Base-by-base conservation (phyloP, 805 yeast species). In the Sugiyamaella smithiae region DNA sequence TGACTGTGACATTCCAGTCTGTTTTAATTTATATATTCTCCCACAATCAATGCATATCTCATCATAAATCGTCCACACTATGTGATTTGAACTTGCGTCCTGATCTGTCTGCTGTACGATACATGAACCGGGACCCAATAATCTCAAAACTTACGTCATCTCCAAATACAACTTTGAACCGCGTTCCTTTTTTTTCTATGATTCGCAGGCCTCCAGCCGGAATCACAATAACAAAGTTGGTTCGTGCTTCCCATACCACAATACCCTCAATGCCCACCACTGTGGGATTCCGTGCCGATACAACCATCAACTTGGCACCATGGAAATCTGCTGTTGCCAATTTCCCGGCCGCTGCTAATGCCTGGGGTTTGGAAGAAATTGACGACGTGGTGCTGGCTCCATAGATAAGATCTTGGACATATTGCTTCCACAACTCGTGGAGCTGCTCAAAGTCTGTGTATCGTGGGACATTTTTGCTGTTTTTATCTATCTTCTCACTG, bases 1-100 rank as follows among this genome's bases (percentile, higher is more conserved):
- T 26, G 7, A 26, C 11, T 26, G 29, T 26, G 9, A 26, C 29
- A 26, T 26, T 26, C 11, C 11, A 8, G 29, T 26, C 29, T 26
- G 29, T 26, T 26, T 26, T 11, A 7, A 11, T 26, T 26, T 7
- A 7, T 11, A 26, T 26, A 11, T 8, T 26, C 11, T 7, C 9
- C 29, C 29, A 26, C 7, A 26, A 8, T 11, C 7, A 7, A 11
- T 26, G 9, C 22, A 24, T 22, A 40, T 12, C 5, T 3, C 44
- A 3, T 24, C 26, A 57, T 51, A 80, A 58, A 61, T 82, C 85
- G 51, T 78, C 84, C 31, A 86, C 88, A 26, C 78, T 76, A 56
- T 84, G 93, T 50, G 82, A 78, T 68, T 90, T 90, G 72, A 88
- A 88, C 69, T 90, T 88, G 58, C 85, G 79, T 20, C 84, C 86